A percentile compares a stretch with the other conserved stretches of the same genome.
These are phyloP conservation scores for Leccinum aurantiacum DNA, from an alignment of 768 basidiomycete genomes.

Conservation along the genomic window DNA sequence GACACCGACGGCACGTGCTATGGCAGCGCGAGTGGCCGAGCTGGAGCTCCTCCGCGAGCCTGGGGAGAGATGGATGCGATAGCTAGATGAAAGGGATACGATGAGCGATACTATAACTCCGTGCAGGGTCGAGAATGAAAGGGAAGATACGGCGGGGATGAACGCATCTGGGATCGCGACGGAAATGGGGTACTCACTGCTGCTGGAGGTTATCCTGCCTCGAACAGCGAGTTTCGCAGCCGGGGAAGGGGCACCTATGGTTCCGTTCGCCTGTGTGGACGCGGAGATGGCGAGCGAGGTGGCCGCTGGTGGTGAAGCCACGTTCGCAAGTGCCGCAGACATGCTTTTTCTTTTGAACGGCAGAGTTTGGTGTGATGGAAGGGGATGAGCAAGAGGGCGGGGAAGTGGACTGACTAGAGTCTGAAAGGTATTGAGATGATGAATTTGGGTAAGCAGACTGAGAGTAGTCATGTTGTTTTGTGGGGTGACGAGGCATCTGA, in stretches of 20 bases:
- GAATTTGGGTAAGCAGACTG: slow-evolving; percentile 14
- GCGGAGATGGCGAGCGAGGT: slow-evolving; percentile 83
- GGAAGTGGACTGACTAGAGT: slow-evolving; percentile 25
- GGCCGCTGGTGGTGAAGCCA: slow-evolving; percentile 85
- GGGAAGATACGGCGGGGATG: not conserved
- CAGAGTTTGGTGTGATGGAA: not conserved
- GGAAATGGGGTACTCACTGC: slow-evolving; percentile 24
- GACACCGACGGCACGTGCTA: slow-evolving; percentile 42
- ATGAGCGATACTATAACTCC: slow-evolving; percentile 5
- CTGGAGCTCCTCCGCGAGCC: slow-evolving; percentile 68
- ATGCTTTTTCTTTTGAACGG: slow-evolving; percentile 42
- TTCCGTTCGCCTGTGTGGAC: slow-evolving; percentile 92
- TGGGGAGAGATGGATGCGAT: slow-evolving; percentile 79
- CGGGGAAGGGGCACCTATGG: slow-evolving; percentile 93
- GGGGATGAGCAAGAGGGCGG: slow-evolving; percentile 6
- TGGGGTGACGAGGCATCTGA: slow-evolving; percentile 32
- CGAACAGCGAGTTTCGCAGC: slow-evolving; percentile 88
- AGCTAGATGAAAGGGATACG: slow-evolving; percentile 42
- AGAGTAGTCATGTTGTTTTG: slow-evolving; percentile 31
- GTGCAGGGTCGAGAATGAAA: slow-evolving; percentile 18
- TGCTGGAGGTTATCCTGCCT: slow-evolving; percentile 80
- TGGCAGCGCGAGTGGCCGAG: slow-evolving; percentile 55
- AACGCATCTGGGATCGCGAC: slow-evolving; percentile 2
- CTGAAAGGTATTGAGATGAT: slow-evolving; percentile 27
- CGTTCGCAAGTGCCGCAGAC: slow-evolving; percentile 73